Base-by-base conservation (phyloP, 2,329 filamentous ascomycete genomes). In the Arthrobotrys sinensis region DNA sequence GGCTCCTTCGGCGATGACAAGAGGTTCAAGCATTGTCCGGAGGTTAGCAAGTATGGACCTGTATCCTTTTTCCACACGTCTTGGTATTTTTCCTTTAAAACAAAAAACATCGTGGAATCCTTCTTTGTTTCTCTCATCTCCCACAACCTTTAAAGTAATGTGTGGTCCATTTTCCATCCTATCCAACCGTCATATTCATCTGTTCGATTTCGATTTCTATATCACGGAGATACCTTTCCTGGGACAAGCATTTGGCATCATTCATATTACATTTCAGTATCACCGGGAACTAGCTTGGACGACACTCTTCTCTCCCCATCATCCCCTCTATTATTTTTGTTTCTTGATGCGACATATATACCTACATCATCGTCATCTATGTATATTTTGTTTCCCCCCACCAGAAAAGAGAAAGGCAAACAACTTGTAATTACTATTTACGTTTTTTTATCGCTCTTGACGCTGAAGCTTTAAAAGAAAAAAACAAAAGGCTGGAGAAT, bases 1-100 rank as follows among this genome's bases (percentile, higher is more conserved):
- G 73, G 73, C 73, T 77, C 73, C 63, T 77, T 63, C 73, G 73
- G 73, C 73, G 73, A 77, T 77, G 73, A 77, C 73, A 77, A 77
- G 66, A 77, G 72, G 73, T 77, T 77, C 73, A 77, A 77, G 73
- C 73, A 77, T 77, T 77, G 73, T 67, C 73, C 73, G 73, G 60
- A 63, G 57, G 73, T 77, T 67, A 67, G 66, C 66, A 77, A 71
- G 66, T 36, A 71, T 45, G 73, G 40, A 71, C 73, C 66, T 66
- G 66, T 66, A 71, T 63, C 57, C 60, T 60, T 77, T 63, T 64
- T 60, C 55, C 55, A 43, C 19, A 36, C 73, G 67, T 77, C 66
- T 70, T 71, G 66, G 66, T 71, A 67, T 67, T 66, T 71, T 77
- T 64, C 55, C 8, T 60, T 69, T n/a, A 50, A 66, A 24, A 43